phyloP scores from a whole-genome alignment of 208 protist genomes.

The Leishmania martiniquensis region DNA sequence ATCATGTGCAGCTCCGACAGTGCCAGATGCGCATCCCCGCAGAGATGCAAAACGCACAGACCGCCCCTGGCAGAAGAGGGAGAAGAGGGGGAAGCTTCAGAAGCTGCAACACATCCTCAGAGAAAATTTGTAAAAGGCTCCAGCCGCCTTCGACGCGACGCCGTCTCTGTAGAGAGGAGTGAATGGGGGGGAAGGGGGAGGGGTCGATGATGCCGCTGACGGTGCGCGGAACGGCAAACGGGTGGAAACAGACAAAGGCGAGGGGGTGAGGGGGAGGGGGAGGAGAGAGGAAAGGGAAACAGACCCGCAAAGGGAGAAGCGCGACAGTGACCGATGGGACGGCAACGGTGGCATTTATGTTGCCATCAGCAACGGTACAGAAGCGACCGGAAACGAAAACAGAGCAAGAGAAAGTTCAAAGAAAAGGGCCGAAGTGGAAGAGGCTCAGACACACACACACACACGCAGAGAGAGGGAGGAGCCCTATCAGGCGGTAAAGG shows the following conservation, averaged over 20 bases:
- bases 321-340: background rate
- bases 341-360: background rate
- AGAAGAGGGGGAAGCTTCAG: background rate
- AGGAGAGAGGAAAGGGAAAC: background rate
- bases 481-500: background rate
- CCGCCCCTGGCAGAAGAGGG: background rate
- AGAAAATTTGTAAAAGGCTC: background rate
- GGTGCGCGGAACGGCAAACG: background rate
- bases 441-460: background rate
- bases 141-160: background rate
- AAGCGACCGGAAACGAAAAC: too few species aligned
- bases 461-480: background rate
- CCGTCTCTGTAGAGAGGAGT: background rate
- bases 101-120: background rate
- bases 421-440: background rate
- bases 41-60: background rate
- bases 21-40: background rate
- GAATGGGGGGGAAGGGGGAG: background rate
- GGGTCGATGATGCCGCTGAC: background rate
- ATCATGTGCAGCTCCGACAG: background rate
- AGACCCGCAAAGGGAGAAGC: background rate
- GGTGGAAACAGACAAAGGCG: conserved; percentile 1
- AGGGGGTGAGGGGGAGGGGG: background rate
- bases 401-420: conserved; percentile 8
- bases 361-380: background rate